Conservation (phyloP, 495 filamentous ascomycete genomes). For the Thermochaetoides thermophila region DNA sequence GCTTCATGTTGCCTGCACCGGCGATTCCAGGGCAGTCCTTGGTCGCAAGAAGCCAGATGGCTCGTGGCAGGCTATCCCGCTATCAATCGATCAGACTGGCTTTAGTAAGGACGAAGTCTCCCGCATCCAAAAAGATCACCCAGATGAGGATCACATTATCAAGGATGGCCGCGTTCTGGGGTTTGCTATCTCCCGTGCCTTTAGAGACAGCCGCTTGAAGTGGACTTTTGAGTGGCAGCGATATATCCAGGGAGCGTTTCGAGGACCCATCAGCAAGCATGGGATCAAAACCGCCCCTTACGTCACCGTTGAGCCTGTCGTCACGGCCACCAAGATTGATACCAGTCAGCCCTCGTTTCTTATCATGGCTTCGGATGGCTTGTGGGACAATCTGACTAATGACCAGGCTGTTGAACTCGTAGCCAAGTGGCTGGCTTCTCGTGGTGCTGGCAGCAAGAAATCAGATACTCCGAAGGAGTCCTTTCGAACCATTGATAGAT, state of each 20-base stretch:
- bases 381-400: constrained; percentile 99
- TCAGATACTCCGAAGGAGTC: too few relatives aligned
- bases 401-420: constrained; percentile 96
- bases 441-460: constrained; percentile 25
- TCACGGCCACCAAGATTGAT: constrained; percentile 90
- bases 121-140: constrained; percentile 70
- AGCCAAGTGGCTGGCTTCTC: constrained; percentile 81
- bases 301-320: constrained; percentile 88
- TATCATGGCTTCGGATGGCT: constrained; percentile 89
- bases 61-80: constrained; percentile 82
- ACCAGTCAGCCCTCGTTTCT: constrained; percentile 87
- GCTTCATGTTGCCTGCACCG: constrained; percentile 82
- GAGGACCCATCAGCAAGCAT: constrained; percentile 58
- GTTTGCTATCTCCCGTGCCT: constrained; percentile 82
- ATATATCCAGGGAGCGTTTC: constrained; percentile 68
- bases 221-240: constrained; percentile 76
- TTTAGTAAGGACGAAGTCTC: constrained; percentile 67
- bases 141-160: constrained; percentile 71
- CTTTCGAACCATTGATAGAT: too few relatives aligned
- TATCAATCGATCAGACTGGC: constrained; percentile 89
- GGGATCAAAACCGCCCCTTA: constrained; percentile 84
- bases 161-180: constrained; percentile 78
- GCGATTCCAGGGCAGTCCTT: constrained; percentile 85
- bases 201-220: constrained; percentile 94
- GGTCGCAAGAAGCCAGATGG: constrained; percentile 63